Evolutionary conservation across 139 green algal species (phyloP), one percentile per base, ranked within the genome.

Genomic region (Micractinium conductrix): DNA sequence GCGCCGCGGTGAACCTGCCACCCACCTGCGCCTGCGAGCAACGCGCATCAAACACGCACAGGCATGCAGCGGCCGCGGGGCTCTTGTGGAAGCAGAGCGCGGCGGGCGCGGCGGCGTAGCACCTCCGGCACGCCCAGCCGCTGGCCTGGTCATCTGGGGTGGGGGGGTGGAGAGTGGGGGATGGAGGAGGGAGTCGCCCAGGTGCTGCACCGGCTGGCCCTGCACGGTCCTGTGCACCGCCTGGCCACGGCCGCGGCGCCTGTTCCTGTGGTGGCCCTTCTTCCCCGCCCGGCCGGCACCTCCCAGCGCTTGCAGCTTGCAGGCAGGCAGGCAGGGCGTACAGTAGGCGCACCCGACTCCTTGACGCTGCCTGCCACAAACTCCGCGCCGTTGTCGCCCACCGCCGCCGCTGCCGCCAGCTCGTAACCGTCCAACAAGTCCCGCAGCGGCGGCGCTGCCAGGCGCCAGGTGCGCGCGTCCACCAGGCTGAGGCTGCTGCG

Each of bases 41-140:
- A n/a, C n/a, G n/a, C n/a, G n/a, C n/a, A n/a, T 88, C 84, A 68
- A 88, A 84, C 42, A 79, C 10, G 60, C 73, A 81, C 19, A 88
- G 75, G 21, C 73, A 82, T 12, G 85, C 69, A 30, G 12, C 9
- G 16, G 37, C 38, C n/a, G n/a, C 48, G 60, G 24, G 67, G 44
- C 37, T 35, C 85, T 92, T 89, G 86, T 92, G 89, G 69, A 79
- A 79, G 86, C 89, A 92, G 14, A 91, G 67, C 2, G 81, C 83
- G 1, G 81, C 62, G 19, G 60, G 87, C 14, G 82, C 33, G 37
- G 24, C 72, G 8, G 35, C 28, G 7, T n/a, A 35, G 79, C 79
- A 89, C 45, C 83, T 86, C 38, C 69, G 67, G 72, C 75, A 72
- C 21, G 84, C 60, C 67, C 89, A 79, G 0, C 75, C 84, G 43